phyloP scores from a whole-genome alignment of 164 flowering plant genomes.

The Aristolochia contorta region DNA sequence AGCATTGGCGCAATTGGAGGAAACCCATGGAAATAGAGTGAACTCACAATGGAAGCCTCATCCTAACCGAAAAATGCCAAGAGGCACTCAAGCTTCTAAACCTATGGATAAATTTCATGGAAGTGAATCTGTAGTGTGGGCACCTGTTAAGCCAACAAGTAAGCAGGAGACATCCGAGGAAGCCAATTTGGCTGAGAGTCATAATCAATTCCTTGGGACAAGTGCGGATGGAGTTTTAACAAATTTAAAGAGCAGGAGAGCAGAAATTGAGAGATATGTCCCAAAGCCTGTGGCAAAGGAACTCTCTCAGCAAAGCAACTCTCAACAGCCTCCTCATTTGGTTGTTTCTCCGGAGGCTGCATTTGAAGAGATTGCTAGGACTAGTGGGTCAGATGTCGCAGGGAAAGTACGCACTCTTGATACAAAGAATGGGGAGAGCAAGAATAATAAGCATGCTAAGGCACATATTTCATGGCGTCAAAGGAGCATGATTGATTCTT shows the following conservation, averaged over 20 bases:
- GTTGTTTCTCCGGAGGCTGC: slow-evolving; percentile 23
- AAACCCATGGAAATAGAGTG: slow-evolving; percentile 23
- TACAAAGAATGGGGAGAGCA: slow-evolving; percentile 34
- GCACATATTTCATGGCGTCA: slow-evolving; percentile 67
- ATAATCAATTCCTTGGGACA: slow-evolving; percentile 19
- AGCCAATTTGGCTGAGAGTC: slow-evolving; percentile 22
- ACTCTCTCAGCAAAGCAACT: slow-evolving; percentile 59
- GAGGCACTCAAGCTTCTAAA: slow-evolving; percentile 39
- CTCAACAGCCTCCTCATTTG: slow-evolving; percentile 15
- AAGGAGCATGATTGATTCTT: slow-evolving; percentile 32
- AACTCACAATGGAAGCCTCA: slow-evolving; percentile 55
- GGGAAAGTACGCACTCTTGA: slow-evolving; percentile 22
- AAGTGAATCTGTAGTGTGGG: slow-evolving; percentile 65
- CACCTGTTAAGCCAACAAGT: slow-evolving; percentile 67
- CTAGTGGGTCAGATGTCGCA: slow-evolving; percentile 13
- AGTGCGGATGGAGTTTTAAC: slow-evolving; percentile 34
- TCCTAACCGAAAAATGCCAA: slow-evolving; percentile 42
- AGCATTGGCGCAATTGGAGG: slow-evolving; percentile 34
- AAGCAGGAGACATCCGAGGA: slow-evolving; percentile 41
- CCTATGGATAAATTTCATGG: slow-evolving; percentile 37
- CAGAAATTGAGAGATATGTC: slow-evolving; percentile 92
- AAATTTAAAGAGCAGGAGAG: slow-evolving; percentile 67
- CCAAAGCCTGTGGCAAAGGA: slow-evolving; percentile 94
- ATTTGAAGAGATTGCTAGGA: slow-evolving; percentile 22
- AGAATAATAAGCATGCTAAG: slow-evolving; percentile 44